Evolutionary conservation across 1,284 basidiomycete genomes (phyloP), one percentile per base, ranked within the genome.

Genomic region (Vanrija pseudolonga): DNA sequence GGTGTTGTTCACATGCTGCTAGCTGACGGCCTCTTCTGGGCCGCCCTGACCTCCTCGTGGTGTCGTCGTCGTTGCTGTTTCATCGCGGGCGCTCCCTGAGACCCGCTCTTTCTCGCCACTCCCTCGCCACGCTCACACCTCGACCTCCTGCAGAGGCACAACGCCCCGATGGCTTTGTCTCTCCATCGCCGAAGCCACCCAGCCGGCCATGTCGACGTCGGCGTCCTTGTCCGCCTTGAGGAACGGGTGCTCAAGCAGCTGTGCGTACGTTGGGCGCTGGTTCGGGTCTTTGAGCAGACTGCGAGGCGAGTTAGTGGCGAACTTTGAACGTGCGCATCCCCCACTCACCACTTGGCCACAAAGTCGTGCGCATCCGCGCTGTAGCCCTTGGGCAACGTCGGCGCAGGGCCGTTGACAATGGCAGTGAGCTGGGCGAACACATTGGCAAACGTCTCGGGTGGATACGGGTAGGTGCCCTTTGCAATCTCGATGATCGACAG

Each of bases 391-490:
- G 94, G 92, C 43, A 98, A 78, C 51, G 85, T 83, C 4, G 96
- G 95, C 7, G 94, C 85, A 46, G 93, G 87, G 1, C 94, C 96
- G 64, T 97, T 86, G 4, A 98, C 93, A 61, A 98, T 98, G 2
- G 94, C 94, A 26, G 89, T 90, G 40, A 98, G 80, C 77, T 98
- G 93, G 2, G 93, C 89, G 73, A 98, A 96, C 2, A 98, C 93
- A 72, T 98, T 98, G 52, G 86, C 85, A 73, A 96, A 98, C 4
- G 93, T 95, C 77, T 98, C 94, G n/a, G 94, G 94, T 24, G 95
- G 95, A 72, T 97, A 98, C 1, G 95, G 96, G 76, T 98, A 98
- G 62, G 85, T 82, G 19, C 96, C 94, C 64, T 91, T 77, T 44
- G 90, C 88, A 58, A 96, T 87, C 76, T 98, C 95, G 66, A 98